Base-by-base conservation (phyloP, 352 stramenopile species). In the Globisporangium cystogenes region DNA sequence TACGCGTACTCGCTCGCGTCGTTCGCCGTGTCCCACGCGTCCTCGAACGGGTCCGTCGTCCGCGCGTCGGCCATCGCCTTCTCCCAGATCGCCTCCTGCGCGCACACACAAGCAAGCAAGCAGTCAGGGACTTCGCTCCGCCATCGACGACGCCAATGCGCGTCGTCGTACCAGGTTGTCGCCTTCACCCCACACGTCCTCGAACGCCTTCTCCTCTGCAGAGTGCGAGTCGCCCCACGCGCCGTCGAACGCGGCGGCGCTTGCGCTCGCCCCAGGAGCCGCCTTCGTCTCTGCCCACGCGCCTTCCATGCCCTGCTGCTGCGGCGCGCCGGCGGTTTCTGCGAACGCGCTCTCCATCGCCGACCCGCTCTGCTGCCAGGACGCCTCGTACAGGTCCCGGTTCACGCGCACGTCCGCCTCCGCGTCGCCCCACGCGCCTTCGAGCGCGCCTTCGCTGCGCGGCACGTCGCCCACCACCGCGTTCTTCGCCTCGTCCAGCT, bases 401-500 rank as follows among this genome's bases (percentile, higher is more conserved):
- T 90, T 87, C 48, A 70, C 71, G 37, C 61, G 74, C 49, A 80
- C 65, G 47, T 86, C 72, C 0, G 51, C 33, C 3, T 59, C 53
- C 6, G 67, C 62, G 33, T 85, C 69, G 42, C 58, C 68, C 74
- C 76, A 90, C n/a, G 73, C 79, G 27, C 72, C 73, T 63, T 90
- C 79, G 29, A 90, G 62, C 21, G 68, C 74, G 1, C 74, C 73
- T 54, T 87, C 79, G 20, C 62, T 57, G 14, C 71, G 68, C 1
- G 76, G 51, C 18, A 48, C 47, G 18, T 59, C 68, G 21, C 68
- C 65, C 18, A 68, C 65, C 37, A 90, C 82, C 35, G 69, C 66
- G 52, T 93, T 93, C 57, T 85, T 84, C 45, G 79, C 76, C 51
- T 94, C 84, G 55, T 91, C 73, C 10, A 94, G 69, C 57, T 86